Evolutionary conservation across 495 filamentous ascomycete genomes (phyloP).

Genomic region (Cercophora sp.): DNA sequence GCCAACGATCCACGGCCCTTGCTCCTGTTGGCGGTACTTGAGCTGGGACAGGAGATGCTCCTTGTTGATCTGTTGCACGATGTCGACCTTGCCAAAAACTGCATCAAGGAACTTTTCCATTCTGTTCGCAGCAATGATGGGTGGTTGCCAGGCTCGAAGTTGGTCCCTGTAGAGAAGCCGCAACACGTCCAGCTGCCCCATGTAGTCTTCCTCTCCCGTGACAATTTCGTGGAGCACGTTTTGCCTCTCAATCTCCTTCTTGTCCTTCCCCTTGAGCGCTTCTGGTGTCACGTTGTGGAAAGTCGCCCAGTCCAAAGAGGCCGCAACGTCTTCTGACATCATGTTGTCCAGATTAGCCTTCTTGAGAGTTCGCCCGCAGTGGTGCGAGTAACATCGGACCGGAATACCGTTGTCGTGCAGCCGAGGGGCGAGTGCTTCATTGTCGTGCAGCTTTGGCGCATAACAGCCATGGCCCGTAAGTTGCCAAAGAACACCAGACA

Average conservation of each 20-base stretch:
- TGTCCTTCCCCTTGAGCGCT: slow-evolving; percentile 58
- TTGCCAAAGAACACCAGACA: slow-evolving; percentile 89
- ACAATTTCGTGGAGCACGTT: slow-evolving; percentile 96
- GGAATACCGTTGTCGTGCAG: slow-evolving; percentile 44
- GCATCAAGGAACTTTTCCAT: slow-evolving; percentile 72
- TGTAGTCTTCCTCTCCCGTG: slow-evolving; percentile 85
- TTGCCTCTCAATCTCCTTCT: slow-evolving; percentile 89
- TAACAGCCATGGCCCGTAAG: slow-evolving; percentile 93
- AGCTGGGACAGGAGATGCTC: slow-evolving; percentile 92
- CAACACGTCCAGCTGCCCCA: slow-evolving; percentile 81
- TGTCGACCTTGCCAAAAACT: slow-evolving; percentile 88
- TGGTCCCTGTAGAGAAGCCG: slow-evolving; percentile 82
- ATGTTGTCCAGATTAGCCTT: slow-evolving; percentile 80
- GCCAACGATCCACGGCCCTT: slow-evolving; percentile 88
- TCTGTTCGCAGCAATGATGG: slow-evolving; percentile 72
- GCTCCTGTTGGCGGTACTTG: slow-evolving; percentile 95
- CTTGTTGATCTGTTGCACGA: slow-evolving; percentile 86
- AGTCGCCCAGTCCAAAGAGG: slow-evolving; percentile 80
- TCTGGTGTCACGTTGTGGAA: slow-evolving; percentile 87
- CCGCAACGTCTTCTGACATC: slow-evolving; percentile 62
- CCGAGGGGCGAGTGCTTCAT: slow-evolving; percentile 45
- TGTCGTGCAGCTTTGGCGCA: slow-evolving; percentile 72
- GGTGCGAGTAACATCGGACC: slow-evolving; percentile 87
- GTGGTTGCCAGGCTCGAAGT: slow-evolving; percentile 66
- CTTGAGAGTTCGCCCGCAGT: slow-evolving; percentile 90